Evolutionary conservation across 1,284 basidiomycete species (phyloP).

Genomic region (Ustilago trichophora): DNA sequence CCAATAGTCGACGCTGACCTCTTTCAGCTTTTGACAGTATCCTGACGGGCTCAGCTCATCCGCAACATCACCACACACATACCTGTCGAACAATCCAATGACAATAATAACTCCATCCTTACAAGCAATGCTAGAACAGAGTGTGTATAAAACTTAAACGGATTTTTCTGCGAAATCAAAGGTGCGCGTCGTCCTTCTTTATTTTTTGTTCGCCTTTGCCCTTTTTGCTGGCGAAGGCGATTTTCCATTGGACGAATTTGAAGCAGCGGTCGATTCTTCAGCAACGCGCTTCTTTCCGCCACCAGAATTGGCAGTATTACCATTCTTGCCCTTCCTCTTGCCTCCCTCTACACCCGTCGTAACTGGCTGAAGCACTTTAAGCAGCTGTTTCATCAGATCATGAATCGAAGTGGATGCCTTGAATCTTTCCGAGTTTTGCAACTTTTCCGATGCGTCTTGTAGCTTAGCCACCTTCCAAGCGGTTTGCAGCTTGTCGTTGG

Average conservation of each 20-base stretch:
- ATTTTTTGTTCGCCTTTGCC: constrained; percentile 35
- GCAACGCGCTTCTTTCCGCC: constrained; percentile 41
- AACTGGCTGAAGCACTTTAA: constrained; percentile 52
- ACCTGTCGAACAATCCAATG: too few relatives aligned
- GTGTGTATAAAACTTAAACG: too few relatives aligned
- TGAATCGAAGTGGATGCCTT: constrained; percentile 68
- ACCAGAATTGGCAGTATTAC: too few relatives aligned
- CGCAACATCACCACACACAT: background rate
- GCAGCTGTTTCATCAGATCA: constrained; percentile 71
- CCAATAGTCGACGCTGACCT: too few relatives aligned
- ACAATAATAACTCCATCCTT: too few relatives aligned
- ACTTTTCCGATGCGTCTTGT: constrained; percentile 20
- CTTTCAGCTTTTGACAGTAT: too few relatives aligned
- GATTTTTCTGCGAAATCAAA: too few relatives aligned
- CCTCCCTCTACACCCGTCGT: constrained; percentile 14
- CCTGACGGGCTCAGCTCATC: too few relatives aligned
- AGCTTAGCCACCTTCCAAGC: constrained; percentile 67
- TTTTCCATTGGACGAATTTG: constrained; percentile 2
- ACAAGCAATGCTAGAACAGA: background rate
- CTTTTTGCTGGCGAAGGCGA: constrained; percentile 32
- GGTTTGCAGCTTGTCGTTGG: constrained; percentile 17
- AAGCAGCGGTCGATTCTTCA: constrained; percentile 8
- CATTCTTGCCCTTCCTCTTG: constrained; percentile 25
- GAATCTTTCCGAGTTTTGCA: constrained; percentile 42
- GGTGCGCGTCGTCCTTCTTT: too few relatives aligned